Percentiles rank a stretch among this genome's conserved stretches.
phyloP scores from a whole-genome alignment of 495 filamentous ascomycete species.

The Penicillium chermesinum region DNA sequence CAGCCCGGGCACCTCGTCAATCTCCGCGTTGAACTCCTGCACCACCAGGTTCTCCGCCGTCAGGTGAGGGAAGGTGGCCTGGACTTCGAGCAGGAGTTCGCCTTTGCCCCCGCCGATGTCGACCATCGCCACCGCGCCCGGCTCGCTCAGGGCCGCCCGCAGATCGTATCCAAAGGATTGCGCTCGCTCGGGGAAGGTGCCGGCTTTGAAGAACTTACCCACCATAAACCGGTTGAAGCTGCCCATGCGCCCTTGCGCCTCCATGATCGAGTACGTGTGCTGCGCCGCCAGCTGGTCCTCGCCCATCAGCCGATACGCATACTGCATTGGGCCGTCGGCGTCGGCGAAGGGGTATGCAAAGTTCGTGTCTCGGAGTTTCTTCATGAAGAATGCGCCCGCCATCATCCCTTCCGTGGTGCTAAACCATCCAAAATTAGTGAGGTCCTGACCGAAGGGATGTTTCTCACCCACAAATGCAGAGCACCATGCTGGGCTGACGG shows the following conservation, averaged over 20 bases:
- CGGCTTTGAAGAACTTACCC: conserved; percentile 33
- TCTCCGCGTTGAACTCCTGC: conserved; percentile 39
- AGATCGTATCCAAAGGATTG: conserved; percentile 26
- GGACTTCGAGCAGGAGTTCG: conserved; percentile 45
- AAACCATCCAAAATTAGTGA: background rate
- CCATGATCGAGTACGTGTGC: conserved; percentile 39
- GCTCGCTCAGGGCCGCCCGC: conserved; percentile 25
- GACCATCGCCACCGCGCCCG: conserved; percentile 33
- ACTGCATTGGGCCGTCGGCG: conserved; percentile 29
- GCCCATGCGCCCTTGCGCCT: conserved; percentile 32
- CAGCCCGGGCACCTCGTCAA: conserved; percentile 23
- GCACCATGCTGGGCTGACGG: conserved; percentile 35
- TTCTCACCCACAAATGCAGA: conserved; percentile 32
- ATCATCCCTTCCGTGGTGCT: conserved; percentile 37
- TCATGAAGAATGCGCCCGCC: conserved; percentile 32
- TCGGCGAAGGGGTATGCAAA: conserved; percentile 36
- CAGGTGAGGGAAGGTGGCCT: conserved; percentile 34
- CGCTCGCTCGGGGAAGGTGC: conserved; percentile 28
- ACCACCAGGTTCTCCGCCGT: conserved; percentile 38
- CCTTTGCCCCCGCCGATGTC: conserved; percentile 54
- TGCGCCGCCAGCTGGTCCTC: conserved; percentile 21
- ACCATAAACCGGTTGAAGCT: conserved; percentile 42
- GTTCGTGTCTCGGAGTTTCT: conserved; percentile 28
- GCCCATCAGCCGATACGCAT: conserved; percentile 32
- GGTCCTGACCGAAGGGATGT: background rate